A percentile compares a stretch with the other conserved stretches of the same genome.
These are phyloP conservation scores for Grifola frondosa DNA, from an alignment of 1,284 basidiomycete genomes.

Conservation along the genomic window DNA sequence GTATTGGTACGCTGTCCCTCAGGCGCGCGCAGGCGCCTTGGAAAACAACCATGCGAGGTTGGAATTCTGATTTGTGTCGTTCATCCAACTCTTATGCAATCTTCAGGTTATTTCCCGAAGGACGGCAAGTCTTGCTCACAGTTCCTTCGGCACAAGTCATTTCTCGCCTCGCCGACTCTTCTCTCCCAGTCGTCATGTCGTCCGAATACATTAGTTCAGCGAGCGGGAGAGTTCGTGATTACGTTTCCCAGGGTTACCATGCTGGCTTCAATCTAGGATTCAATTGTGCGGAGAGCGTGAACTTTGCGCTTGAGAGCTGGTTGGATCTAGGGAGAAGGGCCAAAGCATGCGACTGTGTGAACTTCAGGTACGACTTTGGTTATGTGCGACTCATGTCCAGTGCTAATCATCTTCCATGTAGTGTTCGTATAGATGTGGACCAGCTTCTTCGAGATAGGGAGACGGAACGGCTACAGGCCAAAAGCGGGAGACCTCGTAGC, in stretches of 20 bases:
- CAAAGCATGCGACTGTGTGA: constrained; percentile 80
- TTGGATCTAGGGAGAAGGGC: constrained; percentile 84
- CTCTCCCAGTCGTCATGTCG: constrained; percentile 81
- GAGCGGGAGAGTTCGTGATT: constrained; percentile 92
- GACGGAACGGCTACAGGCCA: constrained; percentile 37
- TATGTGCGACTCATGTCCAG: too few relatives aligned
- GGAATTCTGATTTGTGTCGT: constrained; percentile 17
- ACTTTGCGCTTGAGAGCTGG: constrained; percentile 97
- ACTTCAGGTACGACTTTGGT: constrained; percentile 64
- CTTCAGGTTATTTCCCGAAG: constrained; percentile 80
- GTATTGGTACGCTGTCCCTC: constrained; percentile 96
- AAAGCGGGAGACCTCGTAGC: constrained; percentile 8
- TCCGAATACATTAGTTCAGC: constrained; percentile 89
- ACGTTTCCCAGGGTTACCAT: constrained; percentile 96
- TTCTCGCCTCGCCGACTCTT: constrained; percentile 86
- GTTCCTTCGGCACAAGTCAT: constrained; percentile 96
- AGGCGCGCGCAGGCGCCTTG: constrained; percentile 74
- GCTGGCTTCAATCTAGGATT: constrained; percentile 97
- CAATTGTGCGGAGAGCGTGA: constrained; percentile 97
- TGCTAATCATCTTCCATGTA: constrained; percentile 30
- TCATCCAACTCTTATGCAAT: constrained; percentile 1
- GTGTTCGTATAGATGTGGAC: constrained; percentile 91
- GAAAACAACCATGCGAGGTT: constrained; percentile 84
- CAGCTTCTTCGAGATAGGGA: constrained; percentile 69
- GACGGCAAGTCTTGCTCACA: constrained; percentile 86